Conservation (phyloP, 441 rosid genomes). For the Lepidium campestre region DNA sequence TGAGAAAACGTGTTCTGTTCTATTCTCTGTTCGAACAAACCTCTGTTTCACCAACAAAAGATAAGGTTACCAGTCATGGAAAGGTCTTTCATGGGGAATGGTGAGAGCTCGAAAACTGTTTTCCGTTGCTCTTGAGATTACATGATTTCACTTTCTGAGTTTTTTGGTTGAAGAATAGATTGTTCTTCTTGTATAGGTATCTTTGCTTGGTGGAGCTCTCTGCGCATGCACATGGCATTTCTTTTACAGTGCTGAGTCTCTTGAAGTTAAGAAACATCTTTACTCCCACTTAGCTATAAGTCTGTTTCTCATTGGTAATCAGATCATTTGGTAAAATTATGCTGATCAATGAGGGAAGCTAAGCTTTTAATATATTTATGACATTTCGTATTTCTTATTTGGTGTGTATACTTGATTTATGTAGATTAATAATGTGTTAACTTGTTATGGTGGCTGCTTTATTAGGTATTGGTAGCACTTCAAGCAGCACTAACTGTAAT, state of each 20-base stretch:
- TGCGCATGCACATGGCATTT: slow-evolving; percentile 98
- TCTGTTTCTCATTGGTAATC: not conserved
- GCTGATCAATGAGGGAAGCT: not conserved
- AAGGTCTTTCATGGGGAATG: slow-evolving; percentile 96
- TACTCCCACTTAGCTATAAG: not conserved
- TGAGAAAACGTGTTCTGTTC: too few species aligned
- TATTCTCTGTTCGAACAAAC: too few species aligned
- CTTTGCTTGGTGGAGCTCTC: slow-evolving; percentile 90
- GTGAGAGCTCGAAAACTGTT: slow-evolving; percentile 34
- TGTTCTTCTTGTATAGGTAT: slow-evolving; percentile 50
- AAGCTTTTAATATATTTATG: not conserved
- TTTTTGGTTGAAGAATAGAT: not conserved
- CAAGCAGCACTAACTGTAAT: slow-evolving; percentile 78
- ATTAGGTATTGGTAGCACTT: slow-evolving; percentile 69
- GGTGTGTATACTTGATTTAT: not conserved
- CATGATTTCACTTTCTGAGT: not conserved
- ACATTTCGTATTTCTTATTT: not conserved
- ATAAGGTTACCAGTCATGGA: slow-evolving; percentile 78
- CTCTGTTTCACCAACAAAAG: slow-evolving; percentile 23
- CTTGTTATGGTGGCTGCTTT: not conserved
- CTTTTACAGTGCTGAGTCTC: slow-evolving; percentile 84
- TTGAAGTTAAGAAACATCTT: slow-evolving; percentile 52
- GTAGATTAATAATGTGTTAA: not conserved
- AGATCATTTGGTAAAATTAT: not conserved
- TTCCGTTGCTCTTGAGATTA: not conserved